Evolutionary conservation across 768 basidiomycete species (phyloP), one percentile per base, ranked within the genome.

Genomic region (Strobilomyces dryophilus): DNA sequence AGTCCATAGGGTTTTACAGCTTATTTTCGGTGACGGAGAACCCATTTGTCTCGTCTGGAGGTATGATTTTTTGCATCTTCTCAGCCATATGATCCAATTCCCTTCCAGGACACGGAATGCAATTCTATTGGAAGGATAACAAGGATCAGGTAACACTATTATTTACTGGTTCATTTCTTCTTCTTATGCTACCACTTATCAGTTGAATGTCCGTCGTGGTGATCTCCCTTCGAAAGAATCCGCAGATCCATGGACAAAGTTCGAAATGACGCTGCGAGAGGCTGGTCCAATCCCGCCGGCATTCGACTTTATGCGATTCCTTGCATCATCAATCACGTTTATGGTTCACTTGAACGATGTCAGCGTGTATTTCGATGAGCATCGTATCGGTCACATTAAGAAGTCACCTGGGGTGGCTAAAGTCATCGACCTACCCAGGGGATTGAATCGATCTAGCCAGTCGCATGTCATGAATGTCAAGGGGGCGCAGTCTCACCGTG

Each of bases 241-340:
- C 51, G 37, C 21, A 45, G 8, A 50, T 54, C 5, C 71, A 3
- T 95, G 92, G 90, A 93, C 94, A 1, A 79, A 84, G 0, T 95
- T 98, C 66, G 80, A 86, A 51, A 92, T 98, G 87, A 73, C 76
- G 3, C 77, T 95, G 1, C 79, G 95, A 36, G 88, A 95, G 60
- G 80, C 85, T 1, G 73, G 76, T 3, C 81, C 89, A 0, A 83
- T 95, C 42, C 90, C 89, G 0, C 76, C 80, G 27, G 77, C 86
- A 6, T 87, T 92, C 52, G 92, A 95, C 56, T 84, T 98, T 55
- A 81, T 87, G 15, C 82, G 88, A n/a, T 97, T 98, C 68, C 77
- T 98, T 18, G 79, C 86, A 27, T 92, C 92, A 3, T 90, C 89
- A 1, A 84, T 98, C 48, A 93, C 92, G 0, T 98, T 98, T 73